phyloP scores from a whole-genome alignment of 352 stramenopile species.

The Phytopythium litorale region DNA sequence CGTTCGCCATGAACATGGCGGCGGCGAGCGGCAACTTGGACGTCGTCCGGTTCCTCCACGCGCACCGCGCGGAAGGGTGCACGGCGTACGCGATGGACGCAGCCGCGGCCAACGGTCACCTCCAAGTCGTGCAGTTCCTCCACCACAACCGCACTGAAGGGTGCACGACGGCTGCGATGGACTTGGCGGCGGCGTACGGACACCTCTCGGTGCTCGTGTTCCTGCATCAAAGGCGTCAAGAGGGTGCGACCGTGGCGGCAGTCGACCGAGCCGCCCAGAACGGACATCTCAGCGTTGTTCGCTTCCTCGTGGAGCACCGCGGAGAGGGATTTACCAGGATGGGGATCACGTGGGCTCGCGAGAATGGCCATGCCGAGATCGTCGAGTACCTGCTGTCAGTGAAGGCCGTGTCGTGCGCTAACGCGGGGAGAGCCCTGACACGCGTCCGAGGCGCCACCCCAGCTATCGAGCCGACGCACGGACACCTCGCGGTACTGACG shows the following conservation, averaged over 20 bases:
- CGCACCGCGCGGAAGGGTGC: slow-evolving; percentile 27
- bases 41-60: slow-evolving; percentile 29
- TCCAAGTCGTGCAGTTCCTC: slow-evolving; percentile 34
- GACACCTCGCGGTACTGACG: not conserved
- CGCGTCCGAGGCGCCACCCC: not conserved
- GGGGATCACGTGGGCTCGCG: slow-evolving; percentile 25
- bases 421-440: not conserved
- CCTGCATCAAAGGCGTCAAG: slow-evolving; percentile 22
- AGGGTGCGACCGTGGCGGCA: slow-evolving; percentile 31
- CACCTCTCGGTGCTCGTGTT: slow-evolving; percentile 31
- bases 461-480: not conserved
- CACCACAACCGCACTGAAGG: slow-evolving; percentile 24
- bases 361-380: slow-evolving; percentile 22
- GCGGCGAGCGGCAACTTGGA: slow-evolving; percentile 24
- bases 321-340: slow-evolving; percentile 23
- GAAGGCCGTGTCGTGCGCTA: not conserved
- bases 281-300: slow-evolving; percentile 25
- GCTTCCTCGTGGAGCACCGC: slow-evolving; percentile 22
- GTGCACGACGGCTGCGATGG: slow-evolving; percentile 25
- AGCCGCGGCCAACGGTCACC: slow-evolving; percentile 26
- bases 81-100: slow-evolving; percentile 38
- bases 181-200: slow-evolving; percentile 25
- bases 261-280: slow-evolving; percentile 38
- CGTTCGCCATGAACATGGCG: slow-evolving; percentile 28
- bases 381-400: slow-evolving; percentile 19